These are phyloP conservation scores for Lactarius quietus DNA, from an alignment of 768 basidiomycete genomes.

Conservation along the genomic window DNA sequence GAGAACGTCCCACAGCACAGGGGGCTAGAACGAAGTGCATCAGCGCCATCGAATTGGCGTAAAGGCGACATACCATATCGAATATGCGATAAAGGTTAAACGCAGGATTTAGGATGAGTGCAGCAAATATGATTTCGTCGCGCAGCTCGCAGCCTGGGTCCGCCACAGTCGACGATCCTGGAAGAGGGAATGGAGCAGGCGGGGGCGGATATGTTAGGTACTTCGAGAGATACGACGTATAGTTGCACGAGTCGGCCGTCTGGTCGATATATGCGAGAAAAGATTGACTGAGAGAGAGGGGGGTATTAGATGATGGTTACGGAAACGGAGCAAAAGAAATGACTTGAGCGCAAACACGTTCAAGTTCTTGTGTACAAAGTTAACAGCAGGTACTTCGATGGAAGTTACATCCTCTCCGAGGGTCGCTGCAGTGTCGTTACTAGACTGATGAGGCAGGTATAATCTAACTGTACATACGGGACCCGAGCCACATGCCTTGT, in stretches of 20 bases:
- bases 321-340: background rate
- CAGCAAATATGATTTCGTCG: constrained; percentile 4
- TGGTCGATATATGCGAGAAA: constrained; percentile 21
- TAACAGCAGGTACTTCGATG: background rate
- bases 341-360: constrained; percentile 23
- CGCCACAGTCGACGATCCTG: constrained; percentile 8
- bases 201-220: constrained; percentile 23
- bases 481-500: constrained; percentile 22
- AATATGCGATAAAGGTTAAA: constrained; percentile 24
- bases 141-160: constrained; percentile 21
- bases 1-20: constrained; percentile 24
- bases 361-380: constrained; percentile 16
- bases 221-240: constrained; percentile 17
- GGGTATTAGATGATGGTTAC: background rate
- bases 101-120: constrained; percentile 22
- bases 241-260: constrained; percentile 16
- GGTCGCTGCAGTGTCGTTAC: background rate
- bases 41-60: background rate
- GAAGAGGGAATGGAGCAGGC: constrained; percentile 21
- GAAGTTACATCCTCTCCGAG: background rate
- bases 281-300: constrained; percentile 17
- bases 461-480: constrained; percentile 12
- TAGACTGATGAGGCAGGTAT: background rate
- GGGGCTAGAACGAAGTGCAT: constrained; percentile 7
- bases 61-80: constrained; percentile 18